Conservation (phyloP, 2,329 filamentous ascomycete genomes). For the Capronia epimyces region DNA sequence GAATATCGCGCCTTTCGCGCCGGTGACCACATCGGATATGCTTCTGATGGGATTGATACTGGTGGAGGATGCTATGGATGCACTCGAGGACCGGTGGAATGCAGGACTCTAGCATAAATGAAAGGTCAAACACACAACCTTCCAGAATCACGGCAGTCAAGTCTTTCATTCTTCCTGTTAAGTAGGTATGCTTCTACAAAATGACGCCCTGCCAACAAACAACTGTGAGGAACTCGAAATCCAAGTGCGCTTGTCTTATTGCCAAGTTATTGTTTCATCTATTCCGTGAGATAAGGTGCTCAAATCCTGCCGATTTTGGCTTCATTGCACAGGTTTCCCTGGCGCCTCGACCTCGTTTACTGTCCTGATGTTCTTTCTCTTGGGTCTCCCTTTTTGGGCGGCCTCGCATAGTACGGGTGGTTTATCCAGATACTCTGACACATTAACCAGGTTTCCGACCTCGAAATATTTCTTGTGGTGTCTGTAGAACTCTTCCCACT, state of each 20-base stretch:
- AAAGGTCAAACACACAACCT: not conserved
- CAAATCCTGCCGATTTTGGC: not conserved
- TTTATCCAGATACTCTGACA: slow-evolving; percentile 40
- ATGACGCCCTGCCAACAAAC: not conserved
- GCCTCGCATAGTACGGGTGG: slow-evolving; percentile 62
- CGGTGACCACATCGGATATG: not conserved
- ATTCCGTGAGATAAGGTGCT: too few relatives aligned
- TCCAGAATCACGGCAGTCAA: not conserved
- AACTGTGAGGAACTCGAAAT: not conserved
- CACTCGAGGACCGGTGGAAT: slow-evolving; percentile 3
- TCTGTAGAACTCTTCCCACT: slow-evolving; percentile 80
- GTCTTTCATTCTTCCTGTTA: not conserved
- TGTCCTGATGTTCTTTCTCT: slow-evolving; percentile 35
- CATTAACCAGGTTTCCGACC: slow-evolving; percentile 65
- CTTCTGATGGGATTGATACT: not conserved
- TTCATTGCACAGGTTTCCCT: slow-evolving; percentile 28
- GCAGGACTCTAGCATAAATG: slow-evolving; percentile 4
- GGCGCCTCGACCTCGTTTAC: slow-evolving; percentile 12
- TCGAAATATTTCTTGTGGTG: slow-evolving; percentile 74
- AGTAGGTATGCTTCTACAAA: not conserved
- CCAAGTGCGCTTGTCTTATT: not conserved
- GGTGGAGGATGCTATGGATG: not conserved
- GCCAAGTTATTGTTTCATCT: too few relatives aligned
- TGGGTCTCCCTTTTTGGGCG: slow-evolving; percentile 63
- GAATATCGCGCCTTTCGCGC: not conserved